Percentiles rank a stretch among this genome's conserved stretches.
These are phyloP conservation scores for Coriaria nepalensis DNA, from an alignment of 306 rosid species.

Conservation along the genomic window DNA sequence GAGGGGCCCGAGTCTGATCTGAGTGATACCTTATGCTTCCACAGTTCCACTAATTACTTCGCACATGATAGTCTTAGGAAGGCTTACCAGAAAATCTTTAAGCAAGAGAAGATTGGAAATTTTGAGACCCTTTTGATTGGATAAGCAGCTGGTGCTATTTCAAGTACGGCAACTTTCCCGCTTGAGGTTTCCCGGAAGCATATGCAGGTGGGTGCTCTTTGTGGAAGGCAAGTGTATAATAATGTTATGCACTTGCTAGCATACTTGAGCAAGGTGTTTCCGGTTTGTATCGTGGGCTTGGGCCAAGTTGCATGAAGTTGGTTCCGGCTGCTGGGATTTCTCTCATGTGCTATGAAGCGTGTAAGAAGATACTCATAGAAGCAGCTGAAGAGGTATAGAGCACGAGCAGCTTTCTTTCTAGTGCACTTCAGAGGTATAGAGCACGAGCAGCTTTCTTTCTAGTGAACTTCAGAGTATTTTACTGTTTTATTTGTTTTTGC, in stretches of 20 bases:
- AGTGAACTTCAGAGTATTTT: no score
- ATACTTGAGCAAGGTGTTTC: slow-evolving; percentile 60
- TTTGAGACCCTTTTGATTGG: slow-evolving; percentile 92
- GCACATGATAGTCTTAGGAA: slow-evolving; percentile 78
- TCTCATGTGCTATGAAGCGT: slow-evolving; percentile 97
- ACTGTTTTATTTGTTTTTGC: no score
- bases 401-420: neutral
- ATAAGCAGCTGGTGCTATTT: slow-evolving; percentile 85
- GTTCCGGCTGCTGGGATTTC: slow-evolving; percentile 96
- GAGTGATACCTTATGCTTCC: slow-evolving; percentile 88
- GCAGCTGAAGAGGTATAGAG: slow-evolving; percentile 36
- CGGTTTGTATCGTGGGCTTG: slow-evolving; percentile 78
- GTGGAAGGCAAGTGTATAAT: slow-evolving; percentile 74
- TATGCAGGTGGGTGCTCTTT: slow-evolving; percentile 85
- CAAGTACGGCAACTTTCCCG: slow-evolving; percentile 87
- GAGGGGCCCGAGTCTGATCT: slow-evolving; percentile 95
- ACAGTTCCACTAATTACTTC: slow-evolving; percentile 74
- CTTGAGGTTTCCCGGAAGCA: slow-evolving; percentile 98
- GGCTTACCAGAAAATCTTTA: slow-evolving; percentile 52
- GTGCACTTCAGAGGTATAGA: slow-evolving; percentile 17
- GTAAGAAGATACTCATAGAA: slow-evolving; percentile 73
- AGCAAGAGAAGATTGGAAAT: slow-evolving; percentile 80
- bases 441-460: neutral
- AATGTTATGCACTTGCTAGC: slow-evolving; percentile 71
- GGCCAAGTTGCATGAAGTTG: slow-evolving; percentile 93